A percentile compares a stretch with the other conserved stretches of the same genome.
Evolutionary conservation across 805 yeast species (phyloP).

Genomic region (Suhomyces sp.): DNA sequence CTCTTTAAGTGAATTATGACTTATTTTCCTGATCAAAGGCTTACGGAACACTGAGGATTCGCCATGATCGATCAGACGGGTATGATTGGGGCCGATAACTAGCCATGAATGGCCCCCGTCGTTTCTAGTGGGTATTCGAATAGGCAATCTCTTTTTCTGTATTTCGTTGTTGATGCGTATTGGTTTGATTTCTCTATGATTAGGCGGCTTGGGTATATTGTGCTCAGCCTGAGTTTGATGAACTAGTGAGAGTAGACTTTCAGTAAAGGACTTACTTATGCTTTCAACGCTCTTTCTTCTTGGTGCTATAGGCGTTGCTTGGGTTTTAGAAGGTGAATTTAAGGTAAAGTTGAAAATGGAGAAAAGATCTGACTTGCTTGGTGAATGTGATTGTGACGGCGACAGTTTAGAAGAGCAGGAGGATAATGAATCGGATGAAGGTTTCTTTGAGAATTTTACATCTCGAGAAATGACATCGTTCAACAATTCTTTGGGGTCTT

Average conservation of each 20-base stretch:
- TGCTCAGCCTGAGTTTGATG: background rate
- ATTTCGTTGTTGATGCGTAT: conserved; percentile 28
- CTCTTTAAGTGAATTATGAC: conserved; percentile 47
- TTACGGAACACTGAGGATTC: conserved; percentile 33
- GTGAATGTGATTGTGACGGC: background rate
- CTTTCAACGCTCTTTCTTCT: conserved; percentile 18
- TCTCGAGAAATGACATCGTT: conserved; percentile 17
- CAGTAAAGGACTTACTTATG: conserved; percentile 28
- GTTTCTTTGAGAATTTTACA: background rate
- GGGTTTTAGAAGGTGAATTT: conserved; percentile 16
- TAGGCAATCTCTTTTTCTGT: conserved; percentile 31
- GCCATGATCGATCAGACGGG: conserved; percentile 43
- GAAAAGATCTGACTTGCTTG: conserved; percentile 10
- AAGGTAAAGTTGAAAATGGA: conserved; percentile 17
- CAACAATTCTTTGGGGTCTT: conserved; percentile 14
- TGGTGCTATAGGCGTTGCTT: background rate
- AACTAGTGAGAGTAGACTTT: conserved; percentile 26
- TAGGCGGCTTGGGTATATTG: conserved; percentile 4
- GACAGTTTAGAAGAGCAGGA: background rate
- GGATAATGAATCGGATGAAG: conserved; percentile 1
- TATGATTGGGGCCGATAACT: conserved; percentile 41
- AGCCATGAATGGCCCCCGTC: conserved; percentile 42
- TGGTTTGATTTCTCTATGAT: conserved; percentile 14
- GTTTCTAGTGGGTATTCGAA: conserved; percentile 13
- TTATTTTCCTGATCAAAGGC: conserved; percentile 38